Evolutionary conservation across 2,329 filamentous ascomycete species (phyloP), one percentile per base, ranked within the genome.

Genomic region (Exserohilum turcica): DNA sequence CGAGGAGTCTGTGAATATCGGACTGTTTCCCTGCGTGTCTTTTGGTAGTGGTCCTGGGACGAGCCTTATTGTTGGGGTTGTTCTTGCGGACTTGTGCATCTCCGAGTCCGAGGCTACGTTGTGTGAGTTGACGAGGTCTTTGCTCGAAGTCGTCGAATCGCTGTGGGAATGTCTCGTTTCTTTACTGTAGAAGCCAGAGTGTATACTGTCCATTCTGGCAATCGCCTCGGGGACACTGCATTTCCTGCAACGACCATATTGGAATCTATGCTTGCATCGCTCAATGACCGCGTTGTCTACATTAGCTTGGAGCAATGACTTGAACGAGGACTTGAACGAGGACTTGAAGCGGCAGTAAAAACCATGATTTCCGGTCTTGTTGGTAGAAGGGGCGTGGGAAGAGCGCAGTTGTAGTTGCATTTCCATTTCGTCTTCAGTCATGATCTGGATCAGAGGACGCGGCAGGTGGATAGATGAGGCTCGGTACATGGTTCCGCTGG

Each of bases 271-370:
- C n/a, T 18, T 52, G 15, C 53, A 52, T 3, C 7, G 10, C 3
- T 35, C 36, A 3, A 15, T 15, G 8, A 19, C 13, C 4, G 27
- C 24, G 24, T 32, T 47, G 3, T 18, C 16, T 37, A 18, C 8
- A 24, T 32, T 36, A 1, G 10, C n/a, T 19, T 10, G 32, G 18
- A 48, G 29, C 19, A 47, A 3, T 1, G 33, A 24, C 9, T 32
- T 46, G 3, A n/a, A 24, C 7, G 7, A 5, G 21, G 21, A 5
- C 21, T 24, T 24, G 21, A 43, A 15, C 1, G 32, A 31, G 5
- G 40, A 39, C 36, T 50, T 50, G 10, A 47, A 6, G 3, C 45
- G 45, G 21, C 50, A 49, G 38, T 43, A 50, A 1, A 36, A 13
- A 16, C 45, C 45, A n/a, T 56, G 45, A 6, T 49, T 44, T 4